phyloP scores from a whole-genome alignment of 139 green algal species.

The Deuterostichococcus epilithicus region DNA sequence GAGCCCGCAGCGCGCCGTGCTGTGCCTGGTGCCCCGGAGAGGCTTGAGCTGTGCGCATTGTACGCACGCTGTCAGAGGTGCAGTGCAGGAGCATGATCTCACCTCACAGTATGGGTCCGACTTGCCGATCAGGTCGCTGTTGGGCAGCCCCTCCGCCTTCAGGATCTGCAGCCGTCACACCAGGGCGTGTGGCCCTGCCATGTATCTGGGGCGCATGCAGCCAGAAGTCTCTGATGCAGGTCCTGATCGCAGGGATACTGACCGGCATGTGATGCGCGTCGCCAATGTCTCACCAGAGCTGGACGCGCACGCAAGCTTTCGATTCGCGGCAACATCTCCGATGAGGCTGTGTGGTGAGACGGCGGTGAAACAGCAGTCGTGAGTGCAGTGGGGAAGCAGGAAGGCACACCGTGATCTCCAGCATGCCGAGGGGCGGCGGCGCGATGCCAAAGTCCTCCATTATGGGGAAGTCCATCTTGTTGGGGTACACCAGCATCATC shows the following conservation, averaged over 20 bases:
- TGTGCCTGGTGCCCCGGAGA: too few species aligned
- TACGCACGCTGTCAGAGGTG: not conserved
- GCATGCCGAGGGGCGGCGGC: conserved; percentile 42
- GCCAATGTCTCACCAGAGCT: conserved; percentile 24
- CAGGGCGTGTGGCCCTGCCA: too few species aligned
- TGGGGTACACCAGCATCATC: conserved; percentile 63
- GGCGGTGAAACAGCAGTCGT: too few species aligned
- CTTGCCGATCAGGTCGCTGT: not conserved
- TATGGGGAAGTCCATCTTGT: conserved; percentile 55
- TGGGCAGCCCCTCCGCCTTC: not conserved
- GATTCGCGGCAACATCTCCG: conserved; percentile 6
- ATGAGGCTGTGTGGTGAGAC: too few species aligned
- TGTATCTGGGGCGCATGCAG: too few species aligned
- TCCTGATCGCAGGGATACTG: not conserved
- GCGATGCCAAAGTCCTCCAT: conserved; percentile 65
- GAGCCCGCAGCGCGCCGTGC: too few species aligned
- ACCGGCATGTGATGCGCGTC: conserved; percentile 1
- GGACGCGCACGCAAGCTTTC: conserved; percentile 21
- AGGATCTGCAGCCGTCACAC: too few species aligned
- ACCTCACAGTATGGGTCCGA: not conserved
- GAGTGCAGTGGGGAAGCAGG: too few species aligned
- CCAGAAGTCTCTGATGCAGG: too few species aligned
- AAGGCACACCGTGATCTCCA: conserved; percentile 32
- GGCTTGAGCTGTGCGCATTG: not conserved
- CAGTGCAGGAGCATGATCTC: too few species aligned